These are phyloP conservation scores for Colletotrichum sp. DNA, from an alignment of 2,329 filamentous ascomycete genomes.

Conservation along the genomic window DNA sequence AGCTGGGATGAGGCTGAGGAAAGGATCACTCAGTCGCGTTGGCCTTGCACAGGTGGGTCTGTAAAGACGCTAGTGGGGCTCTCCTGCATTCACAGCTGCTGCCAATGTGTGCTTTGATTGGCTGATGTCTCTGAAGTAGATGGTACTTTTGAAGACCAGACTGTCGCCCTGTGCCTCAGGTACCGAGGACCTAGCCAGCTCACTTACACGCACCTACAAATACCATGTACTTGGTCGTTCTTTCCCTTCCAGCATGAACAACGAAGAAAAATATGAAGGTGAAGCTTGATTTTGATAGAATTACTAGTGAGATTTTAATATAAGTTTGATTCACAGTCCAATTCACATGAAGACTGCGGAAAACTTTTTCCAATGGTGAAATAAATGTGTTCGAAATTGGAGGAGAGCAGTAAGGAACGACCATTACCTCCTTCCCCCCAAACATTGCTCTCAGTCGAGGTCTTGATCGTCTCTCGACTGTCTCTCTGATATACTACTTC, in stretches of 20 bases:
- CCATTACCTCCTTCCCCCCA: background rate
- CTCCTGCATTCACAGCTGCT: background rate
- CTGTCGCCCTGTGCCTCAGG: background rate
- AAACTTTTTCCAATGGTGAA: background rate
- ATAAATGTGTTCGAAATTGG: background rate
- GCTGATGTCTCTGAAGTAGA: background rate
- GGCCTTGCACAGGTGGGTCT: slow-evolving; percentile 13
- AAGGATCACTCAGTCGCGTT: slow-evolving; percentile 17
- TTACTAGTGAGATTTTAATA: background rate
- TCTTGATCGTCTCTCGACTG: background rate
- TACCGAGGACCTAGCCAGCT: background rate
- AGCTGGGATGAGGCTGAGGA: slow-evolving; percentile 19
- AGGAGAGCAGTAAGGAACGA: background rate
- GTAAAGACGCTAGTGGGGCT: background rate
- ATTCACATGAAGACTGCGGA: background rate
- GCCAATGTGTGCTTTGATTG: background rate
- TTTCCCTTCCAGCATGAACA: background rate
- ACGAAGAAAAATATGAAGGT: background rate
- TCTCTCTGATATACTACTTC: too few relatives aligned
- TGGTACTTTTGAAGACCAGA: background rate
- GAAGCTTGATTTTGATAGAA: background rate
- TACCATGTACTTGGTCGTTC: background rate
- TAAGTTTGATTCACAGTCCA: background rate
- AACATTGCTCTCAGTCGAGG: background rate
- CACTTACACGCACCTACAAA: background rate